These are phyloP conservation scores for Colletotrichum sp. DNA, from an alignment of 2,329 filamentous ascomycete species.

Conservation along the genomic window DNA sequence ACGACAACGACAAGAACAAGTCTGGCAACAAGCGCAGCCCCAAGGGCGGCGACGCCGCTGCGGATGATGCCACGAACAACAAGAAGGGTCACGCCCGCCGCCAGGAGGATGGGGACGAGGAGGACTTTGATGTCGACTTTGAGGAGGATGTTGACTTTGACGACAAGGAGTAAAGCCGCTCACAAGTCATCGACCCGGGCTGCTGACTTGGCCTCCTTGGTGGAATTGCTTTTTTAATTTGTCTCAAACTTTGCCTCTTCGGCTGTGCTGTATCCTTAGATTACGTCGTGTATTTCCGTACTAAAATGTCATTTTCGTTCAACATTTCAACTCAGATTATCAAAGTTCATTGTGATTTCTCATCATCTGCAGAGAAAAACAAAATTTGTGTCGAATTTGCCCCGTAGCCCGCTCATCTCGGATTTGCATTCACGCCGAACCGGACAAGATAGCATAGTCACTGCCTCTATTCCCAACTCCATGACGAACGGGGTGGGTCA, in stretches of 20 bases:
- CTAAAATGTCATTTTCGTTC: neutral
- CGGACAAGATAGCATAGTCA: neutral
- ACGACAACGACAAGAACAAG: neutral
- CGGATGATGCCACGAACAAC: neutral
- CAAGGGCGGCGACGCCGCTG: neutral
- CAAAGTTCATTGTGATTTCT: neutral
- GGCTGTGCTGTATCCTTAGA: neutral
- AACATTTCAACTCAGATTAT: neutral
- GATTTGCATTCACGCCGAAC: neutral
- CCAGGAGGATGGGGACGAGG: neutral
- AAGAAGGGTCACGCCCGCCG: neutral
- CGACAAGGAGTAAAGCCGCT: neutral
- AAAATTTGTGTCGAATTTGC: neutral
- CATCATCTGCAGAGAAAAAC: neutral
- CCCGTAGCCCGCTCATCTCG: neutral
- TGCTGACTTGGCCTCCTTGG: neutral
- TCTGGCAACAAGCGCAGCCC: neutral
- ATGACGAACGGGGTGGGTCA: neutral
- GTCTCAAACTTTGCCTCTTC: neutral
- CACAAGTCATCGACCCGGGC: neutral
- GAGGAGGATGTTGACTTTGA: neutral
- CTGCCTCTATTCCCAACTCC: neutral
- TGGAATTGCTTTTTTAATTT: neutral
- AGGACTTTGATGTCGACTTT: neutral
- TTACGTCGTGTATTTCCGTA: neutral